Base-by-base conservation (phyloP, 805 yeast genomes). In the Candida yuanshanica region DNA sequence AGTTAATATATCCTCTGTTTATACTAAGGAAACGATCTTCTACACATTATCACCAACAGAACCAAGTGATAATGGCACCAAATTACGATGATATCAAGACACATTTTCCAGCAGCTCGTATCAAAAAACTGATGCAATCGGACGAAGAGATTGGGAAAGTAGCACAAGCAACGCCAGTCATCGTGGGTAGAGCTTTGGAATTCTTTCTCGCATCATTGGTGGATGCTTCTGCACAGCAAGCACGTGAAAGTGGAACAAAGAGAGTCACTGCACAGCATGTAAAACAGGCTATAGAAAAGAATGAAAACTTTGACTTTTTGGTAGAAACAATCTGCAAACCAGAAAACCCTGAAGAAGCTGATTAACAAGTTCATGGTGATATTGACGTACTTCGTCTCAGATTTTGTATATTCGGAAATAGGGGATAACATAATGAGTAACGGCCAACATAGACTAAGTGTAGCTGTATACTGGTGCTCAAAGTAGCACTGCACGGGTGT, bases 91-190 rank as follows among this genome's bases (percentile, higher is more conserved):
- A 59, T 36, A 80, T 84, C 49, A 83, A 83, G 60, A 84, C 93
- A 26, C 95, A 84, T 58, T 85, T 85, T 62, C 95, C 95, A 5
- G 84, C 89, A 5, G 98, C 98, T 3, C 77, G 98, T 48, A 89
- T 93, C 55, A 93, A 93, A 69, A 87, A 93, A 55, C 78, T 93
- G 44, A 91, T 93, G 96, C 99, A 93, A 59, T 81, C 95, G 22
- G 99, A 93, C 63, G 99, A 93, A 49, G 99, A 93, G 49, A 90
- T 93, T 35, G 99, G 99, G 3, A 93, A 93, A 59, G 98, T 93
- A 5, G 96, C 99, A 4, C 97, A 90, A 58, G 97, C 96, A 2
- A 95, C 99, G 2, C 99, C 99, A 0, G 84, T 91, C n/a, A 91
- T 91, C 14, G 96, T 93, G 8, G 97, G 98, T 7, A 76, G 96